phyloP scores from a whole-genome alignment of 805 yeast species.

The Blastobotrys parvus region DNA sequence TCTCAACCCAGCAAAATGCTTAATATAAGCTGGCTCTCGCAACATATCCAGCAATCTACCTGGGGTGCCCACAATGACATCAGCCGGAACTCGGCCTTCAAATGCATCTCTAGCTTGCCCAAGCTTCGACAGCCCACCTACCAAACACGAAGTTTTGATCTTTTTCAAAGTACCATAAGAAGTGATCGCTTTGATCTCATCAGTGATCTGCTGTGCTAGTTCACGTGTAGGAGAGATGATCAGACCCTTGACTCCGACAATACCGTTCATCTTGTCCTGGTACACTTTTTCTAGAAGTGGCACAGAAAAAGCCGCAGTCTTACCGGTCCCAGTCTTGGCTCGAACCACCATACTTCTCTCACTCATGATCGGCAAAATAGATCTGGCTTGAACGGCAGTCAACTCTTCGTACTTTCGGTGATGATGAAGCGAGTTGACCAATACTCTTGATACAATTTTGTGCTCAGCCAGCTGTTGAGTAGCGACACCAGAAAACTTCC shows the following conservation, averaged over 20 bases:
- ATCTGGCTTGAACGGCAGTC: conserved; percentile 32
- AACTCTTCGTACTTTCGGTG: conserved; percentile 25
- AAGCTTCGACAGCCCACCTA: conserved; percentile 54
- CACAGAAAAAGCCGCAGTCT: conserved; percentile 80
- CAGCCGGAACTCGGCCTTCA: conserved; percentile 18
- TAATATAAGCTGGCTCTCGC: conserved; percentile 34
- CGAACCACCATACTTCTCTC: conserved; percentile 66
- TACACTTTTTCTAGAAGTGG: conserved; percentile 60
- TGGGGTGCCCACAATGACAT: conserved; percentile 80
- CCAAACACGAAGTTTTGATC: conserved; percentile 43
- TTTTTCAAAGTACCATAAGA: conserved; percentile 25
- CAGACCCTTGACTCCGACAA: conserved; percentile 46
- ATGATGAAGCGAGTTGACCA: conserved; percentile 27
- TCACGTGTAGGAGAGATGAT: conserved; percentile 88
- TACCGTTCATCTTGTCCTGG: conserved; percentile 29
- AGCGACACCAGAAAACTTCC: conserved; percentile 22
- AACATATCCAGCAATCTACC: conserved; percentile 70
- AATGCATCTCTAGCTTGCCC: conserved; percentile 31
- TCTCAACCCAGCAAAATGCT: conserved; percentile 44
- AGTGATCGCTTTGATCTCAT: conserved; percentile 46
- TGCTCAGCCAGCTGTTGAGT: conserved; percentile 21
- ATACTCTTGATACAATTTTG: conserved; percentile 21
- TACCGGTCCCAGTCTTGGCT: conserved; percentile 95
- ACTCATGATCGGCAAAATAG: conserved; percentile 62
- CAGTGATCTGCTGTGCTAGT: conserved; percentile 72